These are phyloP conservation scores for Xerocomus cyaneibrunnescens DNA, from an alignment of 1,284 basidiomycete species.

Conservation along the genomic window DNA sequence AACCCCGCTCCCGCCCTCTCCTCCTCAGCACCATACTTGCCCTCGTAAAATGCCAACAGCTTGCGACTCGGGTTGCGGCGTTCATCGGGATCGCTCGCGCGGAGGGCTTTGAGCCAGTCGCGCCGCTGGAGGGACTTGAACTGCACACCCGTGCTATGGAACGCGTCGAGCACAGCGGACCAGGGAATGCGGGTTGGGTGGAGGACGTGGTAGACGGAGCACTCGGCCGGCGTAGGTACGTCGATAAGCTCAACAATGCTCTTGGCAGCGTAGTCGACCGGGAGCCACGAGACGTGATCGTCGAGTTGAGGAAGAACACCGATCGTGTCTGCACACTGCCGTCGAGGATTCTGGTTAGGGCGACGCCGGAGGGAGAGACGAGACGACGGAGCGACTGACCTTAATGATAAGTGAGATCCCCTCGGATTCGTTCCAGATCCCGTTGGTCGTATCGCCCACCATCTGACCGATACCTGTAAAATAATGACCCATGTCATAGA, in stretches of 20 bases:
- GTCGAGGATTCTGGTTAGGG: constrained; percentile 10
- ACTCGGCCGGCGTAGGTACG: constrained; percentile 11
- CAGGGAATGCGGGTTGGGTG: constrained; percentile 43
- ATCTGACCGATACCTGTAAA: constrained; percentile 48
- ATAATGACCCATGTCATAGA: neutral
- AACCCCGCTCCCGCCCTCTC: constrained; percentile 20
- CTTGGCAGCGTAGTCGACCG: constrained; percentile 54
- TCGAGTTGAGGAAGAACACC: constrained; percentile 46
- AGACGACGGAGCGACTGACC: constrained; percentile 6
- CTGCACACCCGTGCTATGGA: constrained; percentile 41
- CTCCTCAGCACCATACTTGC: constrained; percentile 30
- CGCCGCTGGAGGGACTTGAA: constrained; percentile 45
- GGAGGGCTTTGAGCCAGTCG: constrained; percentile 50
- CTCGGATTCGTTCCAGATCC: constrained; percentile 63
- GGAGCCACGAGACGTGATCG: constrained; percentile 56
- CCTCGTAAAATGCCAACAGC: constrained; percentile 43
- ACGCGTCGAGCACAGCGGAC: constrained; percentile 44
- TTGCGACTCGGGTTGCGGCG: constrained; percentile 50
- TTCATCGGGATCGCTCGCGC: constrained; percentile 42
- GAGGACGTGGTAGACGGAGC: constrained; percentile 49
- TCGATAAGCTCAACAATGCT: constrained; percentile 50
- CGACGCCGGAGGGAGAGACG: constrained; percentile 16
- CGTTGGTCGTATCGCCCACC: constrained; percentile 49
- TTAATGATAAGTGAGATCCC: constrained; percentile 42
- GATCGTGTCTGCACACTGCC: constrained; percentile 42